A percentile compares a stretch with the other conserved stretches of the same genome.
Evolutionary conservation across 2,329 filamentous ascomycete genomes (phyloP).

Genomic region (Epichloe festucae): DNA sequence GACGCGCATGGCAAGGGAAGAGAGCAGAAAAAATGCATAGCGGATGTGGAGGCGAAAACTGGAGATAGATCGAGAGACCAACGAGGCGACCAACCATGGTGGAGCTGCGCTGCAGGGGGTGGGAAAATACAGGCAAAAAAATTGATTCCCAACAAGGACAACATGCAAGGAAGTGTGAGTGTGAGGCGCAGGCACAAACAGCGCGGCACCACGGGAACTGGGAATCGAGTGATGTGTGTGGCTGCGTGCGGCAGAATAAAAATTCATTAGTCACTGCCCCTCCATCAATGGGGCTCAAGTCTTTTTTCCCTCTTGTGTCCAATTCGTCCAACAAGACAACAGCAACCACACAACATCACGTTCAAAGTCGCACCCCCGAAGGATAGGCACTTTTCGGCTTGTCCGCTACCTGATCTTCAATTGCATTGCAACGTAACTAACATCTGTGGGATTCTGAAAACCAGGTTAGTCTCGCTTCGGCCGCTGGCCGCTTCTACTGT

Average conservation of each 20-base stretch:
- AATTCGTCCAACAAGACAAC: not conserved
- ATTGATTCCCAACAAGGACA: no score
- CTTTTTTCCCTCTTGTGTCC: no score
- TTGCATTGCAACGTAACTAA: slow-evolving; percentile 1
- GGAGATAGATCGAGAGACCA: not conserved
- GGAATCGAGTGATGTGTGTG: not conserved
- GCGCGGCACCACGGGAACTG: not conserved
- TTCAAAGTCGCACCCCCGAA: not conserved
- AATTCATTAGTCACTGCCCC: not conserved
- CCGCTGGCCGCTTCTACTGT: slow-evolving; percentile 6
- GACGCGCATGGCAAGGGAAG: not conserved
- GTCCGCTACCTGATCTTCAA: not conserved
- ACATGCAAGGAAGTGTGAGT: not conserved
- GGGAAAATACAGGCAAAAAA: not conserved
- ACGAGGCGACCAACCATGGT: not conserved
- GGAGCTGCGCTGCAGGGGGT: not conserved
- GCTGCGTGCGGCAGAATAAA: slow-evolving; percentile 1
- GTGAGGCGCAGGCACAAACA: not conserved
- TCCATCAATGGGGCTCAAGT: not conserved
- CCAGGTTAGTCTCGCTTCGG: slow-evolving; percentile 6
- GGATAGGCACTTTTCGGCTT: not conserved
- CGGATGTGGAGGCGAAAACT: slow-evolving; percentile 1
- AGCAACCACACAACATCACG: not conserved
- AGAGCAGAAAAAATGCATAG: not conserved
- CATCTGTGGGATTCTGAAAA: slow-evolving; percentile 1